A percentile compares a stretch with the other conserved stretches of the same genome.
Conservation (phyloP, 2,329 filamentous ascomycete genomes). For the Ceratocystiopsis minuta region DNA sequence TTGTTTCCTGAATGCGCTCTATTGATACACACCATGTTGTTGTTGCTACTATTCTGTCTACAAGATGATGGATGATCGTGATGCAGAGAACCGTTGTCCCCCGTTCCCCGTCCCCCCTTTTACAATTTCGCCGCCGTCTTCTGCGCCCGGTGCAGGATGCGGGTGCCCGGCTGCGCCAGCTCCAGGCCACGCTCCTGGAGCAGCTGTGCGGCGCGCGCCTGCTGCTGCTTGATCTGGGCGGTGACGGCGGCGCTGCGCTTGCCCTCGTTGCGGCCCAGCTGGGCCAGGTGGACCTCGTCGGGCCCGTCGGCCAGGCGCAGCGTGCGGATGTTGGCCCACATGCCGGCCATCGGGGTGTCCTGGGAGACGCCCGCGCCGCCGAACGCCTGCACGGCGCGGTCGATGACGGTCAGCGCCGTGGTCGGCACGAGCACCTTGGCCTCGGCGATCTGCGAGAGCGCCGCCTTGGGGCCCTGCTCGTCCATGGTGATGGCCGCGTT, state of each 20-base stretch:
- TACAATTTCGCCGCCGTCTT: constrained; percentile 24
- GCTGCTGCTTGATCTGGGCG: constrained; percentile 45
- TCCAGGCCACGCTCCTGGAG: constrained; percentile 37
- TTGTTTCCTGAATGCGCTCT: too few relatives aligned
- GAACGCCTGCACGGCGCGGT: constrained; percentile 84
- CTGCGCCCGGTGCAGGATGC: constrained; percentile 21
- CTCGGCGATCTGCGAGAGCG: constrained; percentile 83
- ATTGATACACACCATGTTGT: too few relatives aligned
- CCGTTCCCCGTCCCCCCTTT: too few relatives aligned
- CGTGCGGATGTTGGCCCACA: constrained; percentile 69
- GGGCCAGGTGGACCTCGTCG: constrained; percentile 82
- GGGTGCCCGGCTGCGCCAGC: constrained; percentile 30
- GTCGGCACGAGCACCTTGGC: constrained; percentile 83
- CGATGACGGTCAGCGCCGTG: constrained; percentile 71
- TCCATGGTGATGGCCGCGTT: constrained; percentile 96
- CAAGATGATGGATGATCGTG: too few relatives aligned
- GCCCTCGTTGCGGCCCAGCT: constrained; percentile 69
- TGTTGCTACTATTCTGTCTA: too few relatives aligned
- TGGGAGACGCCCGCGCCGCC: constrained; percentile 83
- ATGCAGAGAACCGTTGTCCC: too few relatives aligned
- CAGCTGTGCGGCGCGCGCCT: constrained; percentile 44
- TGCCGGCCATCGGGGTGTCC: constrained; percentile 75
- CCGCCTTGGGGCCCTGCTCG: constrained; percentile 68
- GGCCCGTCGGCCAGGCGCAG: constrained; percentile 81
- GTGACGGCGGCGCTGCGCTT: constrained; percentile 44